These are phyloP conservation scores for Echria macrotheca DNA, from an alignment of 495 filamentous ascomycete genomes.

Conservation along the genomic window DNA sequence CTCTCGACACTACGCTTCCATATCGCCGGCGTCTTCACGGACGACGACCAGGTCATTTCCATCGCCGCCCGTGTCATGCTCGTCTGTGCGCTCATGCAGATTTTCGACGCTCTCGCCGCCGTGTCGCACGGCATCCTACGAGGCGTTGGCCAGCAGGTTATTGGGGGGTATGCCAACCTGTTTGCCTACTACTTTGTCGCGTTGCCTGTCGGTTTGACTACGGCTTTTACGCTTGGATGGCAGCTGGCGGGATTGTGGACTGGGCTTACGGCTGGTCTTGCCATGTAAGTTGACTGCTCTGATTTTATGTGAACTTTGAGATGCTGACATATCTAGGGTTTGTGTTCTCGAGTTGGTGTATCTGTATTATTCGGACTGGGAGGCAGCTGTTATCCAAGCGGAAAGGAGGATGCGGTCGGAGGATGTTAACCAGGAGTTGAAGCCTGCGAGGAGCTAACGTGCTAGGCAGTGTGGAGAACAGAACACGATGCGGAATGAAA, in stretches of 20 bases:
- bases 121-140: constrained; percentile 74
- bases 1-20: constrained; percentile 45
- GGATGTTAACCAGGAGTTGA: constrained; percentile 15
- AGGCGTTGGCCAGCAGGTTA: constrained; percentile 68
- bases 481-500: no score
- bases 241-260: constrained; percentile 67
- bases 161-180: constrained; percentile 73
- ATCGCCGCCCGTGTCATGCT: constrained; percentile 65
- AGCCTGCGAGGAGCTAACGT: not conserved
- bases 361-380: constrained; percentile 23
- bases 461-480: not conserved
- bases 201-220: constrained; percentile 68
- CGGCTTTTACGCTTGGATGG: constrained; percentile 62
- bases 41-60: constrained; percentile 63
- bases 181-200: constrained; percentile 75
- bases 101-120: constrained; percentile 67
- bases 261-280: constrained; percentile 57
- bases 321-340: constrained; percentile 15
- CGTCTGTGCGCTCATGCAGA: constrained; percentile 70
- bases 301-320: not conserved
- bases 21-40: constrained; percentile 66
- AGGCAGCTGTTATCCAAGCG: constrained; percentile 19
- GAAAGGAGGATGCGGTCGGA: constrained; percentile 21
- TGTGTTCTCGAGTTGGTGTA: constrained; percentile 21
- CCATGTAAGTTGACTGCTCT: constrained; percentile 27